phyloP scores from a whole-genome alignment of 176 grass and related monocot species.

The Ananas comosus region DNA sequence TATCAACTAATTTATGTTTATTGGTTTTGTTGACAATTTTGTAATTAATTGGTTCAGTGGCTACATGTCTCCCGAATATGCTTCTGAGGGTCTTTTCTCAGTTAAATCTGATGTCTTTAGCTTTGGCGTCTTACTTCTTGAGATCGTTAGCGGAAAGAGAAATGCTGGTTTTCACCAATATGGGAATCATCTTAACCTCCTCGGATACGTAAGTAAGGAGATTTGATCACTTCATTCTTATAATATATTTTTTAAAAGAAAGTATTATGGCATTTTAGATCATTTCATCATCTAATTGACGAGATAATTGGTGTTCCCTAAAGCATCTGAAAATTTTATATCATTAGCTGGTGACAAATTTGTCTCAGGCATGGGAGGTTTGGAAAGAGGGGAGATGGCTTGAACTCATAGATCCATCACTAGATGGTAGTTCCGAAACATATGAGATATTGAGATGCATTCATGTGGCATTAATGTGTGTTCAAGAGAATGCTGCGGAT shows the following conservation, averaged over 20 bases:
- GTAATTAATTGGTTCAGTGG: too few relatives aligned
- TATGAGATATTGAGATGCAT: slow-evolving; percentile 28
- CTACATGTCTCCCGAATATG: too few relatives aligned
- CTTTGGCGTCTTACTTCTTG: slow-evolving; percentile 38
- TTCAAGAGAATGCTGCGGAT: slow-evolving; percentile 17
- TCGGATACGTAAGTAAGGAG: slow-evolving; percentile 21
- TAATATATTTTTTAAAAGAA: neutral
- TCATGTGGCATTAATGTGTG: slow-evolving; percentile 22
- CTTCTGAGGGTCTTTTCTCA: slow-evolving; percentile 1
- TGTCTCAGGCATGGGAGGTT: slow-evolving; percentile 30
- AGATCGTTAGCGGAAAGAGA: slow-evolving; percentile 34
- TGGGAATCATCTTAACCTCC: slow-evolving; percentile 11
- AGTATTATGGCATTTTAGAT: neutral
- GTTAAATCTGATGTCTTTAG: slow-evolving; percentile 42
- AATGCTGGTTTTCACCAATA: slow-evolving; percentile 12
- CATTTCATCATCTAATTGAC: neutral
- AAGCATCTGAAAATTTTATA: slow-evolving; percentile 2
- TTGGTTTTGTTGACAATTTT: too few relatives aligned
- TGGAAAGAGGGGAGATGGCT: slow-evolving; percentile 11
- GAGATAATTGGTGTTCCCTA: neutral
- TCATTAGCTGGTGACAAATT: neutral
- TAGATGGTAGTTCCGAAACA: neutral
- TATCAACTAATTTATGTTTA: too few relatives aligned
- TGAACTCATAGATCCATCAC: slow-evolving; percentile 17
- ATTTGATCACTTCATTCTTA: neutral